phyloP scores from a whole-genome alignment of 805 yeast species.

The Zygosaccharomyces pseudorouxii region DNA sequence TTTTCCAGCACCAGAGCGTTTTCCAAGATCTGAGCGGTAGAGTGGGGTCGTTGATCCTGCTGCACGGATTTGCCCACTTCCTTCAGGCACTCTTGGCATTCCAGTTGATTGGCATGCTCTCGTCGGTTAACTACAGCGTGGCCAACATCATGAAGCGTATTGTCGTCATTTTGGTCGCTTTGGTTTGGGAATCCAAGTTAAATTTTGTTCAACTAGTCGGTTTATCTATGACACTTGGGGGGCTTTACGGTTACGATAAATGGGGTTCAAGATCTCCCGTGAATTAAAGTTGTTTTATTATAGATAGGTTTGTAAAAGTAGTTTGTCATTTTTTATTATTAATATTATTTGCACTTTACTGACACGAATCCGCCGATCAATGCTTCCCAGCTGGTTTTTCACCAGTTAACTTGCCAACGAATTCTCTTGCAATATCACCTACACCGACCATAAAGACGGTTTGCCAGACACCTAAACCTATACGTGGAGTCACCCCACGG shows the following conservation, averaged over 20 bases:
- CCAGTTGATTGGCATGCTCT: constrained; percentile 63
- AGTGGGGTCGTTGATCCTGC: constrained; percentile 39
- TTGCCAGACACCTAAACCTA: constrained; percentile 97
- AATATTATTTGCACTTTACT: neutral
- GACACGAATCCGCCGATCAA: neutral
- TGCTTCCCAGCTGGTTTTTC: constrained; percentile 45
- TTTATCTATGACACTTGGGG: constrained; percentile 49
- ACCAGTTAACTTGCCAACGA: constrained; percentile 59
- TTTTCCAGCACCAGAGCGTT: constrained; percentile 27
- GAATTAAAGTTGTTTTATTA: neutral
- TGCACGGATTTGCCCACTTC: constrained; percentile 71
- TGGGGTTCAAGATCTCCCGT: constrained; percentile 43
- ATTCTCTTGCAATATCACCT: constrained; percentile 86
- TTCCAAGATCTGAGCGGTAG: constrained; percentile 27
- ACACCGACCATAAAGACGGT: constrained; percentile 97
- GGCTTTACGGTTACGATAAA: constrained; percentile 66
- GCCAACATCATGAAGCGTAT: constrained; percentile 75
- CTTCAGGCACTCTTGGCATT: constrained; percentile 70
- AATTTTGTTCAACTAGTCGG: constrained; percentile 46
- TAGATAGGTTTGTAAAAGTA: constrained; percentile 4
- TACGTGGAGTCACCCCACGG: constrained; percentile 95
- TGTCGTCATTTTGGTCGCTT: constrained; percentile 61
- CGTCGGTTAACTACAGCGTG: constrained; percentile 75
- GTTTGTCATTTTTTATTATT: neutral
- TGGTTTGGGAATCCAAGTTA: constrained; percentile 55